Conservation (phyloP, 108 stramenopile species). For the Nitzschia sp. region DNA sequence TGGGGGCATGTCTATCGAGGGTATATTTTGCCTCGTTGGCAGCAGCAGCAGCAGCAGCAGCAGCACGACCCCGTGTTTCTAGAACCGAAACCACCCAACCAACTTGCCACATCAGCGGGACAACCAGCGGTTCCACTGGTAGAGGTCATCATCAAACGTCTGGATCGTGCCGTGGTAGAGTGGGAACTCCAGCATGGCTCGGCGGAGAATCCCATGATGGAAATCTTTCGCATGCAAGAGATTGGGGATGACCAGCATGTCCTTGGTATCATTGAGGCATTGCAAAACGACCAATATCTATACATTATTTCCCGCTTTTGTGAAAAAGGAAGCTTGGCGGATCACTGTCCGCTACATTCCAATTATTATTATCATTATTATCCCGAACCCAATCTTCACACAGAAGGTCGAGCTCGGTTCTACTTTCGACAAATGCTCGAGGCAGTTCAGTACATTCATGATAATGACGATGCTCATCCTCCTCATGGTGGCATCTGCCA, state of each 20-base stretch:
- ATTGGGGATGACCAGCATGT: not conserved
- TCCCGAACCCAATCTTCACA: not conserved
- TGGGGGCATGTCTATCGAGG: not conserved
- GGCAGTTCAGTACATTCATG: not conserved
- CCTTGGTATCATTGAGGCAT: not conserved
- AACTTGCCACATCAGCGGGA: too few relatives aligned
- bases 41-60: too few relatives aligned
- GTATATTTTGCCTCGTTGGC: not conserved
- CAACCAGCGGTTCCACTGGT: not conserved
- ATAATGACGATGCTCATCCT: too few relatives aligned
- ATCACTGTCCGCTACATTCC: too few relatives aligned
- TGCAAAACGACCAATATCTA: not conserved
- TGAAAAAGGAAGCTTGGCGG: not conserved
- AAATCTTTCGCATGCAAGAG: constrained; percentile 3
- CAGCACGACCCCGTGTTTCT: not conserved
- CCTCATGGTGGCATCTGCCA: constrained; percentile 53
- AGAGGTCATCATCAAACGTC: constrained; percentile 32
- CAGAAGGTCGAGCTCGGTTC: not conserved
- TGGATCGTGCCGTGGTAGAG: constrained; percentile 22
- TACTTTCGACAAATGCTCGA: not conserved
- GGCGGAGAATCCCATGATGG: constrained; percentile 34
- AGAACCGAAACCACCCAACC: not conserved
- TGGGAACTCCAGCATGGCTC: constrained; percentile 21
- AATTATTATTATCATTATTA: not conserved
- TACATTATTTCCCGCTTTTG: not conserved